Percentiles rank a stretch among this genome's conserved stretches.
Conservation (phyloP, 306 rosid genomes). For the Gastrolobium bilobum region DNA sequence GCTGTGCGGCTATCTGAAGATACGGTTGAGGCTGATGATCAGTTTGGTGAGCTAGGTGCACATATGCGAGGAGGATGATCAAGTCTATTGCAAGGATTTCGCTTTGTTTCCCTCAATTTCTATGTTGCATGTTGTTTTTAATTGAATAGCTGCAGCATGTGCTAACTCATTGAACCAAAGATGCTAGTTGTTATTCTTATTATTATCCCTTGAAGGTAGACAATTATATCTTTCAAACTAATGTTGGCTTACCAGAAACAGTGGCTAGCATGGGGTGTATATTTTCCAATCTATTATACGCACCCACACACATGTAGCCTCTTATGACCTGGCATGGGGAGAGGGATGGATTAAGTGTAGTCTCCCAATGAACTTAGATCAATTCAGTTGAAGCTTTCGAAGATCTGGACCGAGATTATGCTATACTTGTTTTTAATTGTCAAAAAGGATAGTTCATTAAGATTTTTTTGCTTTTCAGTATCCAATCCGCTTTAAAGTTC, state of each 20-base stretch:
- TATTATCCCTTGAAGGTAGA: constrained; percentile 20
- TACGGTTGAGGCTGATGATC: constrained; percentile 94
- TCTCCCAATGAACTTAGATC: not conserved
- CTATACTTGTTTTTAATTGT: not conserved
- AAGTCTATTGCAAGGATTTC: not conserved
- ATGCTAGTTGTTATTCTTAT: constrained; percentile 37
- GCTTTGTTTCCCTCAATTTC: constrained; percentile 44
- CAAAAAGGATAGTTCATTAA: not conserved
- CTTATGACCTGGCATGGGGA: too few relatives aligned
- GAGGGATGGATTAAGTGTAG: too few relatives aligned
- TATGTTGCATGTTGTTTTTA: constrained; percentile 44
- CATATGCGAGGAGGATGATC: constrained; percentile 96
- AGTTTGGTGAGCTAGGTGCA: constrained; percentile 96
- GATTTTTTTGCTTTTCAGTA: not conserved
- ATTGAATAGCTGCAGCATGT: constrained; percentile 44
- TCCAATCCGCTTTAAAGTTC: not conserved
- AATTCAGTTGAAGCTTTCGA: not conserved
- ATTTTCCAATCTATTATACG: not conserved
- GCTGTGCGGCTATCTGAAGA: constrained; percentile 95
- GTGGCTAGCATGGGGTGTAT: not conserved
- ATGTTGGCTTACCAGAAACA: not conserved
- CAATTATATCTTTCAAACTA: not conserved
- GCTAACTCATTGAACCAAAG: constrained; percentile 31
- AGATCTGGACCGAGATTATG: not conserved
- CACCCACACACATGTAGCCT: not conserved